Conservation (phyloP, 805 yeast species). For the Lachancea nothofagi region DNA sequence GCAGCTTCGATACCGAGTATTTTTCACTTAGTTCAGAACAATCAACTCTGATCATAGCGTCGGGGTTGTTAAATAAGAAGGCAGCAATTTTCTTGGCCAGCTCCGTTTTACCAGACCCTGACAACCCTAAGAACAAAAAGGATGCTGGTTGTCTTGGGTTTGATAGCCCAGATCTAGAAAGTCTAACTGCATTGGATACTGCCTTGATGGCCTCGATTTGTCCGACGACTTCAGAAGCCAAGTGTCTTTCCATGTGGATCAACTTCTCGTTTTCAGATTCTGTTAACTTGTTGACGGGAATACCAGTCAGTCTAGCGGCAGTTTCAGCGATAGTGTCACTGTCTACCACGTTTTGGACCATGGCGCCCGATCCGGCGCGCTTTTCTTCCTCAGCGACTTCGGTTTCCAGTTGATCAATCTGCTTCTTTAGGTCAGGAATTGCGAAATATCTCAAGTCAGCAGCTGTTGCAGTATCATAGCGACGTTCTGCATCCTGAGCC, state of each 20-base stretch:
- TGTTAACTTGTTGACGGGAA: conserved; percentile 89
- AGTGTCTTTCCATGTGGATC: conserved; percentile 87
- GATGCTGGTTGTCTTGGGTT: conserved; percentile 97
- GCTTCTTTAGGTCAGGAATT: conserved; percentile 81
- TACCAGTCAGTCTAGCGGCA: conserved; percentile 93
- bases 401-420: conserved; percentile 68
- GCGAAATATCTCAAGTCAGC: conserved; percentile 97
- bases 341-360: conserved; percentile 87
- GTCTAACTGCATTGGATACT: conserved; percentile 89
- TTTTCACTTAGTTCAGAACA: conserved; percentile 95
- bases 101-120: conserved; percentile 98
- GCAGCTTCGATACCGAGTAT: conserved; percentile 87
- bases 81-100: conserved; percentile 96
- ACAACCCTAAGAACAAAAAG: conserved; percentile 87
- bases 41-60: conserved; percentile 95
- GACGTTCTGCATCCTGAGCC: conserved; percentile 95
- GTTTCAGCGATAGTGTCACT: conserved; percentile 93
- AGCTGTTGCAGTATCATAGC: conserved; percentile 88
- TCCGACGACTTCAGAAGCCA: conserved; percentile 83
- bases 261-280: conserved; percentile 93
- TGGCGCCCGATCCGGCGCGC: conserved; percentile 50
- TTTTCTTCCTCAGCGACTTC: conserved; percentile 73
- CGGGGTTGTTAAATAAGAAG: conserved; percentile 91
- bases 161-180: conserved; percentile 89
- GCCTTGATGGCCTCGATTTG: conserved; percentile 95